Conservation (phyloP, 108 stramenopile genomes). For the Pseudonitzschia delicatissima region DNA sequence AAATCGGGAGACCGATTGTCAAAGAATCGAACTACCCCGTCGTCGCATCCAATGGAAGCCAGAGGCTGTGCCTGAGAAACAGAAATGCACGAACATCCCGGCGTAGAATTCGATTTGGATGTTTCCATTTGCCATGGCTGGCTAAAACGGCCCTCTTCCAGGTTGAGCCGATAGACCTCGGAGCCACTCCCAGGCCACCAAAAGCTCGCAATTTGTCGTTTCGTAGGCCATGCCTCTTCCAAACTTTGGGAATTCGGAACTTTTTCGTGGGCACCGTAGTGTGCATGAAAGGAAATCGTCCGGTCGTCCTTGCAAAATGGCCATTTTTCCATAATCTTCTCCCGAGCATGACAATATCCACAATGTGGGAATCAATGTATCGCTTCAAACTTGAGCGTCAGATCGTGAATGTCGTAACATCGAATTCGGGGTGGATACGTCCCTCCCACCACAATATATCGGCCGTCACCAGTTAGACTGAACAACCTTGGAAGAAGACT, state of each 20-base stretch:
- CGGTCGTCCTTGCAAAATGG: constrained; percentile 97
- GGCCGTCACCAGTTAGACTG: constrained; percentile 79
- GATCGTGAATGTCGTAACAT: constrained; percentile 92
- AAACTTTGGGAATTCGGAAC: constrained; percentile 93
- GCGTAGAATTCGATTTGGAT: constrained; percentile 22
- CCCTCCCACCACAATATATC: constrained; percentile 89
- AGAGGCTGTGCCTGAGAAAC: constrained; percentile 70
- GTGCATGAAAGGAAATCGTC: constrained; percentile 94
- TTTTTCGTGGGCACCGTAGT: constrained; percentile 91
- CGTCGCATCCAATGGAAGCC: constrained; percentile 82
- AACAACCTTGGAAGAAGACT: constrained; percentile 77
- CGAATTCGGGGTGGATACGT: constrained; percentile 94
- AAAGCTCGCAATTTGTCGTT: constrained; percentile 83
- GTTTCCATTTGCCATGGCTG: constrained; percentile 72
- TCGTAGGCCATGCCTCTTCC: constrained; percentile 95
- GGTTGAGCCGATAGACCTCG: constrained; percentile 90
- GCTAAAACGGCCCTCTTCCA: constrained; percentile 94
- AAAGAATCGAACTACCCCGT: constrained; percentile 89
- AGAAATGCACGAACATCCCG: constrained; percentile 56
- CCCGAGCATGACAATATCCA: constrained; percentile 77
- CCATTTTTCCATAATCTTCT: constrained; percentile 39
- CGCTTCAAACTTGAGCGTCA: constrained; percentile 99
- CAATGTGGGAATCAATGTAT: constrained; percentile 90
- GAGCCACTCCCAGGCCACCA: constrained; percentile 81
- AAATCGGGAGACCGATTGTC: constrained; percentile 82